Evolutionary conservation across 2,329 filamentous ascomycete genomes (phyloP).

Genomic region (Fusarium sp.): DNA sequence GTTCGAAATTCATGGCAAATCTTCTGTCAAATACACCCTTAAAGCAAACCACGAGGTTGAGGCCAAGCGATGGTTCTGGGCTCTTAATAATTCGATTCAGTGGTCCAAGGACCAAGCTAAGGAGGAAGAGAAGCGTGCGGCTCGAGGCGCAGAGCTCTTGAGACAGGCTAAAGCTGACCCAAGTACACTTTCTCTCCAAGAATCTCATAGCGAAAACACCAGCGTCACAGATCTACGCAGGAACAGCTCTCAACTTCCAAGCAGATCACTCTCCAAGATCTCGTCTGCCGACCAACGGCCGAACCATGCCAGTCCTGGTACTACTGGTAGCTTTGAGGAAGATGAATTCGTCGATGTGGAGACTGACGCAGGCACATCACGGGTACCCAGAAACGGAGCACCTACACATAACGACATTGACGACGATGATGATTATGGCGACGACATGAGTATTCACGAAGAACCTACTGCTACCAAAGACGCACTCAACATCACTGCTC

Average conservation of each 20-base stretch:
- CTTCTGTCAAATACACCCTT: slow-evolving; percentile 96
- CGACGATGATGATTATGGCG: slow-evolving; percentile 80
- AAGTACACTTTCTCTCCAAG: slow-evolving; percentile 61
- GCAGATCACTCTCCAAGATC: slow-evolving; percentile 47
- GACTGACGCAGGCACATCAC: slow-evolving; percentile 58
- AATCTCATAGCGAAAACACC: slow-evolving; percentile 64
- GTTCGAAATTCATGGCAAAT: slow-evolving; percentile 98
- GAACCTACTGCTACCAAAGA: slow-evolving; percentile 83
- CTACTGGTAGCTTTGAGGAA: slow-evolving; percentile 63
- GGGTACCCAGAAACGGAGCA: slow-evolving; percentile 52
- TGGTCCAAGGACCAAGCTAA: slow-evolving; percentile 98
- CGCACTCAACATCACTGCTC: slow-evolving; percentile 95
- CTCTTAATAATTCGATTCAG: slow-evolving; percentile 97
- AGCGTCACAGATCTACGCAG: slow-evolving; percentile 61
- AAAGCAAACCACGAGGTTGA: slow-evolving; percentile 99
- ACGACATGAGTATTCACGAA: slow-evolving; percentile 82
- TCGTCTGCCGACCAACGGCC: slow-evolving; percentile 50
- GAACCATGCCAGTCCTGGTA: slow-evolving; percentile 57
- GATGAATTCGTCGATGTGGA: slow-evolving; percentile 64
- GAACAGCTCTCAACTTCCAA: slow-evolving; percentile 60
- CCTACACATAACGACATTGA: slow-evolving; percentile 63
- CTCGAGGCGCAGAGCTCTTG: slow-evolving; percentile 79
- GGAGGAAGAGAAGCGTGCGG: slow-evolving; percentile 84
- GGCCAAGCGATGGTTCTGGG: slow-evolving; percentile 99
- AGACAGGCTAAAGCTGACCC: slow-evolving; percentile 85